These are phyloP conservation scores for Lactuca saligna DNA, from an alignment of 129 eudicot species.

Conservation along the genomic window DNA sequence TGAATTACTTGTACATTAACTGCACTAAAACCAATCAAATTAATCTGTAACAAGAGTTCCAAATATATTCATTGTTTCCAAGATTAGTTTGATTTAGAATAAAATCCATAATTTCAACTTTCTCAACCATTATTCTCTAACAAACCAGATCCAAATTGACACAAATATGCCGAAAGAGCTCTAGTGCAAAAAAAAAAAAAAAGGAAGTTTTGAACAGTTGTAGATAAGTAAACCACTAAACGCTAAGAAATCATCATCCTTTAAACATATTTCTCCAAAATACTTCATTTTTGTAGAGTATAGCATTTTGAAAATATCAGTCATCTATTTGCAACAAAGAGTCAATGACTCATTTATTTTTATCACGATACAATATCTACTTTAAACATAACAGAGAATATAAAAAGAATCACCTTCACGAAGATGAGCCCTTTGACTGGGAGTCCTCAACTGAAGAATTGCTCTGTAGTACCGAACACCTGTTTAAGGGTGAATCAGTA, in stretches of 20 bases:
- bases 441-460: constrained; percentile 18
- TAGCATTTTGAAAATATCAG: not conserved
- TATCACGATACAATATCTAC: not conserved
- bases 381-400: not conserved
- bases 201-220: too few species aligned
- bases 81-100: too few species aligned
- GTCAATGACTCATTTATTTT: not conserved
- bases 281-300: not conserved
- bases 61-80: too few species aligned
- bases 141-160: too few species aligned
- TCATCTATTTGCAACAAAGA: not conserved
- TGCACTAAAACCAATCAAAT: too few species aligned
- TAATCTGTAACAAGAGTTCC: too few species aligned
- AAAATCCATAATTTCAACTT: too few species aligned
- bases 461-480: constrained; percentile 25
- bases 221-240: too few species aligned
- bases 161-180: too few species aligned
- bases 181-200: too few species aligned
- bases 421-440: constrained; percentile 20
- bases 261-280: not conserved
- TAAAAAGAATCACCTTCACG: constrained; percentile 5
- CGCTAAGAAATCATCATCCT: not conserved
- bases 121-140: too few species aligned
- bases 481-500: constrained; percentile 39
- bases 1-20: too few species aligned